These are phyloP conservation scores for Malassezia restricta DNA, from an alignment of 1,284 basidiomycete genomes.

Conservation along the genomic window DNA sequence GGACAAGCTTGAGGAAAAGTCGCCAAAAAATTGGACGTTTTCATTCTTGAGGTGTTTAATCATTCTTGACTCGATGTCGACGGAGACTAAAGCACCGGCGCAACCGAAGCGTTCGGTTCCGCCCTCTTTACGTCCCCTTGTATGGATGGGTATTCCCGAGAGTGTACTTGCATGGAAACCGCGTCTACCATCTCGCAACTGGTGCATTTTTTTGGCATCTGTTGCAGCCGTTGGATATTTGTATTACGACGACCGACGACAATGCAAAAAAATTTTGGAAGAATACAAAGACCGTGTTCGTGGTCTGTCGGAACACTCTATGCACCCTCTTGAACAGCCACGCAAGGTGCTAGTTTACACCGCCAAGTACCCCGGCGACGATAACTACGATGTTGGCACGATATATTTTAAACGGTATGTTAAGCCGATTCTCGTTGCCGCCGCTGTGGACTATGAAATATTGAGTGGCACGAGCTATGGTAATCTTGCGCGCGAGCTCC, in stretches of 20 bases:
- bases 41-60: no score
- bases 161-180: conserved; percentile 49
- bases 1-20: no score
- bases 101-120: conserved; percentile 1
- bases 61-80: neutral
- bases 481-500: conserved; percentile 63
- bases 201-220: conserved; percentile 76
- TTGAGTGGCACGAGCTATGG: conserved; percentile 70
- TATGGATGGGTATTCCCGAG: conserved; percentile 49
- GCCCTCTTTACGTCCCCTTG: conserved; percentile 41
- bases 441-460: conserved; percentile 81
- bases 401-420: conserved; percentile 89
- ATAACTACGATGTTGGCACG: conserved; percentile 71
- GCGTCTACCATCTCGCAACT: conserved; percentile 71
- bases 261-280: conserved; percentile 64
- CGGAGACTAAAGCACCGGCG: neutral
- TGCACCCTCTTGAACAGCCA: conserved; percentile 59
- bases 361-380: conserved; percentile 83
- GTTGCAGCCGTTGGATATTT: conserved; percentile 60
- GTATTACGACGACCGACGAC: conserved; percentile 70
- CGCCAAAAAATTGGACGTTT: no score
- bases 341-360: conserved; percentile 77
- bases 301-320: conserved; percentile 59
- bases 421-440: conserved; percentile 90
- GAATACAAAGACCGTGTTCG: conserved; percentile 70